Base-by-base conservation (phyloP, 345 rosid genomes). In the Garcia nutans region DNA sequence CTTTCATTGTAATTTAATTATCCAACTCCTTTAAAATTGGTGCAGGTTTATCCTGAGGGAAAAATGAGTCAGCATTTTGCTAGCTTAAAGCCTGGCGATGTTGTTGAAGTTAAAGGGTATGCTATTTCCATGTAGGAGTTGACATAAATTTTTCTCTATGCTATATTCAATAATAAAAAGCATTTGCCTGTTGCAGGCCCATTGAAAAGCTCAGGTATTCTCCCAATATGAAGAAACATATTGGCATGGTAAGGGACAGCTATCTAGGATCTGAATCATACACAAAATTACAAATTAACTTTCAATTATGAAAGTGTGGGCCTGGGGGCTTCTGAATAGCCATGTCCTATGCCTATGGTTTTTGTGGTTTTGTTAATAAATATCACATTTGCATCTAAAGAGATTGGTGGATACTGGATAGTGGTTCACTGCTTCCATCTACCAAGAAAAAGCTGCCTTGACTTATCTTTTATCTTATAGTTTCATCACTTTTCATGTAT, bases 11-110 rank as follows among this genome's bases (percentile, higher is more conserved):
- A 20, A 1, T 20, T 55, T 61, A 60, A 62, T 62, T n/a, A 7
- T 33, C 6, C 31, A 19, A 1, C 55, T 41, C 58, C 45, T 60
- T 24, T 44, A 72, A 72, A 71, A 37, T 33, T 76, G 44, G 77
- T 87, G 79, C 88, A 94, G 98, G 88, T 91, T 62, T 94, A 94
- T 77, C 98, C 98, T 45, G 95, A 94, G 56, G 98, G 98, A 70
- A 91, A 94, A 88, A 92, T 94, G 98, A 94, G 97, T 82, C 98
- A 94, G 85, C 95, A 94, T 85, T 91, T 94, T 81, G 97, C 95
- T 70, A 89, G 90, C 88, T 82, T 94, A 78, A 94, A 92, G 84
- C 95, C 96, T 1, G 98, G 97, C 59, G 97, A 94, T 83, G 86
- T 83, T 23, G 87, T 94, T 77, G 97, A 92, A 86, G 92, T 92